A percentile compares a stretch with the other conserved stretches of the same genome.
These are phyloP conservation scores for Scenedesmus sp. DNA, from an alignment of 163 green algal genomes.

Conservation along the genomic window DNA sequence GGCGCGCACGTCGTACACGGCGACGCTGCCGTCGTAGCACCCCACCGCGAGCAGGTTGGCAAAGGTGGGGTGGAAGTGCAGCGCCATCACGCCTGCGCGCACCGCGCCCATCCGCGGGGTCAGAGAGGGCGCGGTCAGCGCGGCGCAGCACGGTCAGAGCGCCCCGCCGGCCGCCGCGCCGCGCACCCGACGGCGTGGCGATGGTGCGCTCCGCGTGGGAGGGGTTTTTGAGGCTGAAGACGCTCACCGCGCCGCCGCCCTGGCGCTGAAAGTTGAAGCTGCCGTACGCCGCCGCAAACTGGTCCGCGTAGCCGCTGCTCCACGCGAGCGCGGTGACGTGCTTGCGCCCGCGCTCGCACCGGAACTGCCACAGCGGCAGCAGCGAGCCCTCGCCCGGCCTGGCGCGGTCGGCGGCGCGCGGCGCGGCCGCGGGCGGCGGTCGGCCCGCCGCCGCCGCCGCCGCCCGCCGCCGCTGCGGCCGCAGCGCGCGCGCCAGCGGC, in stretches of 20 bases:
- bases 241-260: conserved; percentile 78
- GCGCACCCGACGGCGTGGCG: conserved; percentile 64
- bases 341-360: conserved; percentile 62
- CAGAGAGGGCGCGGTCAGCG: background rate
- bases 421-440: no score
- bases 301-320: conserved; percentile 82
- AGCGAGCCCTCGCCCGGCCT: conserved; percentile 85
- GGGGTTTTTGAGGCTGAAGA: conserved; percentile 92
- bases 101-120: no score
- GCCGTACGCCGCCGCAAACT: conserved; percentile 95
- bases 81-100: conserved; percentile 80
- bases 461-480: no score
- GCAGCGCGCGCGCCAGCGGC: no score
- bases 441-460: no score
- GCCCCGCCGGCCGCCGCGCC: no score
- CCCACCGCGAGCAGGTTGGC: conserved; percentile 89
- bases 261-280: conserved; percentile 88
- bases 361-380: conserved; percentile 94
- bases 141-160: background rate
- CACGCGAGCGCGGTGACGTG: conserved; percentile 90
- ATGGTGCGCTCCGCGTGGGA: conserved; percentile 83
- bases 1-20: conserved; percentile 82
- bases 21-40: conserved; percentile 86
- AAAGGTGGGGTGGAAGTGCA: conserved; percentile 91
- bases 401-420: no score